Base-by-base conservation (phyloP, 768 basidiomycete genomes). In the Candolleomyces eurysporus region DNA sequence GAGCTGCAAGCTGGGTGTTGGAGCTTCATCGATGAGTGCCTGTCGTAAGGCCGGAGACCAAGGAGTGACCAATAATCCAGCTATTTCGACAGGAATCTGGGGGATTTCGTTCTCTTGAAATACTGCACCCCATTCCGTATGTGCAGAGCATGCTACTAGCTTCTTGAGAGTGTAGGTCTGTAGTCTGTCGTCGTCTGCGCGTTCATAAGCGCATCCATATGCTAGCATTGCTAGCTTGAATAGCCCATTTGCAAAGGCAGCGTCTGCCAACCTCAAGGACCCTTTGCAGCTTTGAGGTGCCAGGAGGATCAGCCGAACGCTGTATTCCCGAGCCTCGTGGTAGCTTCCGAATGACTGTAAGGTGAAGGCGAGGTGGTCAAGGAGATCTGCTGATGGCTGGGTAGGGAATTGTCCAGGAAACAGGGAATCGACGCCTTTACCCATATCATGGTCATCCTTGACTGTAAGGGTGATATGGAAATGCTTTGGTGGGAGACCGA, bases 171-270 rank as follows among this genome's bases (percentile, higher is more conserved):
- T 82, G 63, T 85, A 82, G 1, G 62, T 62, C 36, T 69, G 68
- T 5, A 78, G 59, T 61, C 77, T 80, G 6, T 66, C 62, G 43
- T 82, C 78, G 4, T 66, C 57, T 2, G 76, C 67, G 14, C 76
- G 76, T 10, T 78, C 72, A 61, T 78, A 79, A 5, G 80, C 79
- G 48, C 74, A 75, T n/a, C 79, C 83, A 64, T 78, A 86, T 0
- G 83, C 75, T 5, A 86, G 73, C 82, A 86, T 86, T 0, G 84
- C 79, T 13, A 84, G 73, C 66, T 87, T 87, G 62, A 68, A 66
- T 17, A 68, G 65, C 4, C 67, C 66, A 5, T 68, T 61, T 36
- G 67, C 65, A 14, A 78, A 64, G 5, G 81, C 73, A 10, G 78
- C 73, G 61, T 85, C 84, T 21, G 72, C 85, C 8, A 85, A 71